Evolutionary conservation across 1,139 yeast species (phyloP).

Genomic region (Debaryomycetaceae sp.): DNA sequence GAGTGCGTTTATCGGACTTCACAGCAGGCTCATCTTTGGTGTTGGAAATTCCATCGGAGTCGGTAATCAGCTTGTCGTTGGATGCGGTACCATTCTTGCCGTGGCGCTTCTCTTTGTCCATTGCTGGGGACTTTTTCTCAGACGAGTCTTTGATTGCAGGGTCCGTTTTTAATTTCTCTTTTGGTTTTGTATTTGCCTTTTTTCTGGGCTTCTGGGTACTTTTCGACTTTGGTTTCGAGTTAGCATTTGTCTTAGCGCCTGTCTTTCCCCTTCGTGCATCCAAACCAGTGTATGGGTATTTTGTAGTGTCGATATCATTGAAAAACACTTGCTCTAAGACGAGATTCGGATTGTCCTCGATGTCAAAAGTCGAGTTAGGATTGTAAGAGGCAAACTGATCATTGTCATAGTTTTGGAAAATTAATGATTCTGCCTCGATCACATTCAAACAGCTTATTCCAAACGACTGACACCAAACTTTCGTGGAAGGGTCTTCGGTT

Average conservation of each 20-base stretch:
- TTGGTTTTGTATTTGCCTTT: background rate
- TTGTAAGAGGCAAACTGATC: slow-evolving; percentile 21
- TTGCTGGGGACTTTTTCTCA: background rate
- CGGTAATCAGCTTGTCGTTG: background rate
- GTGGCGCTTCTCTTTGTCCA: background rate
- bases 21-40: background rate
- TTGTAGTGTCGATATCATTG: slow-evolving; percentile 36
- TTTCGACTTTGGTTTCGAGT: background rate
- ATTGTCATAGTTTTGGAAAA: slow-evolving; percentile 37
- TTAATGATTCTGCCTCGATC: slow-evolving; percentile 48
- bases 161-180: background rate
- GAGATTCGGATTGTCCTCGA: slow-evolving; percentile 17
- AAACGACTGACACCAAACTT: slow-evolving; percentile 54
- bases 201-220: background rate
- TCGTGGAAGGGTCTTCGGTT: slow-evolving; percentile 52
- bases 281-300: slow-evolving; percentile 21
- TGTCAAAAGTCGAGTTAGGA: slow-evolving; percentile 26
- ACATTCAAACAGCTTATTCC: slow-evolving; percentile 51
- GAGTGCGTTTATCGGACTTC: background rate
- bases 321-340: slow-evolving; percentile 27
- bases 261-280: slow-evolving; percentile 2
- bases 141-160: background rate
- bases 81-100: background rate
- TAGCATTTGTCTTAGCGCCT: background rate
- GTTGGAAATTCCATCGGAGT: too few species aligned